phyloP scores from a whole-genome alignment of 2,329 filamentous ascomycete genomes.

The Juglanconis oblonga region DNA sequence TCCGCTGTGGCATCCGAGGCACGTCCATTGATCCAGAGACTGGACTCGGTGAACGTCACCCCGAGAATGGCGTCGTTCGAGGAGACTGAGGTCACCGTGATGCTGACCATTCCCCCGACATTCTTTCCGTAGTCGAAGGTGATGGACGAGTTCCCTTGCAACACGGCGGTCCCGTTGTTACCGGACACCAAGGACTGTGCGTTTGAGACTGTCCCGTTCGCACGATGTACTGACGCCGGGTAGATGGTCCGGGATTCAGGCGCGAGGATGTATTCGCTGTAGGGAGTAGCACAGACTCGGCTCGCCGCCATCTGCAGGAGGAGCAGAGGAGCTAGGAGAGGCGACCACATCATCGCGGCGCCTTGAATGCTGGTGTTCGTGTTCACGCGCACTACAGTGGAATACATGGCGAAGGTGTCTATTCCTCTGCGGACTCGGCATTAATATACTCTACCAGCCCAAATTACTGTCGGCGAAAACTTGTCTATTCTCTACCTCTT shows the following conservation, averaged over 20 bases:
- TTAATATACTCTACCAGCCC: not conserved
- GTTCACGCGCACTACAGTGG: no score
- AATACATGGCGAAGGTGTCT: no score
- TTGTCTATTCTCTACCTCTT: not conserved
- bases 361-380: no score
- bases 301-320: not conserved
- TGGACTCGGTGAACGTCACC: slow-evolving; percentile 7
- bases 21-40: slow-evolving; percentile 3
- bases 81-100: slow-evolving; percentile 3
- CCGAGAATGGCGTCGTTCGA: not conserved
- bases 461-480: not conserved
- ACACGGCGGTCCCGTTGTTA: not conserved
- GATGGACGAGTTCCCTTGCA: slow-evolving; percentile 16
- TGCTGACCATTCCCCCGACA: slow-evolving; percentile 2
- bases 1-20: slow-evolving; percentile 7
- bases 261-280: slow-evolving; percentile 3
- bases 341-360: not conserved
- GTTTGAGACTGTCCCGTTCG: not conserved
- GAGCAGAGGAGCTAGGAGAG: not conserved
- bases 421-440: no score
- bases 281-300: not conserved
- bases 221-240: not conserved
- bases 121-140: slow-evolving; percentile 20
- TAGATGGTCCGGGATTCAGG: slow-evolving; percentile 3
- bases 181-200: not conserved